Conservation (phyloP, 176 grass and related monocot genomes). For the Rhynchospora pubera region DNA sequence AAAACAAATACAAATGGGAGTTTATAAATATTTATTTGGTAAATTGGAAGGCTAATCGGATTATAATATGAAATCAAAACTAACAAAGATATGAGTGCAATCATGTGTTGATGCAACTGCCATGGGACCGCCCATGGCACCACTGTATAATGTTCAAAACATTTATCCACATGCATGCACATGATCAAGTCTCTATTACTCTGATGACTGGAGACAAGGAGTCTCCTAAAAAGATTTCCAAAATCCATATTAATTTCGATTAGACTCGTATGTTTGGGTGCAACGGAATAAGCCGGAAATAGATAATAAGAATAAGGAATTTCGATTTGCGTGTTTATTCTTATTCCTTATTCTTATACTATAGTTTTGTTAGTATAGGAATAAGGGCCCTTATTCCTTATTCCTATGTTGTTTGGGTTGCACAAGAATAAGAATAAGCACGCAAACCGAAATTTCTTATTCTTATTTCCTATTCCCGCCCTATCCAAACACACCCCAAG, state of each 20-base stretch:
- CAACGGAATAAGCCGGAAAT: no score
- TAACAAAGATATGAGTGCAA: constrained; percentile 29
- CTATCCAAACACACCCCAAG: no score
- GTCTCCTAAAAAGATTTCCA: constrained; percentile 17
- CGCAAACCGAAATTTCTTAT: no score
- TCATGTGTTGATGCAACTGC: constrained; percentile 28
- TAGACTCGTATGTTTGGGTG: no score
- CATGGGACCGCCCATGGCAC: constrained; percentile 5
- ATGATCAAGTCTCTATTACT: constrained; percentile 20
- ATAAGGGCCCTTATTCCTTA: no score
- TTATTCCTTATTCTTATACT: no score
- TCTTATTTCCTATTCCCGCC: no score
- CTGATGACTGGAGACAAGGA: neutral
- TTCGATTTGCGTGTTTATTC: no score
- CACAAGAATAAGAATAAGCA: no score
- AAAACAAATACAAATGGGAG: constrained; percentile 14
- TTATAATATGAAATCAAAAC: constrained; percentile 22
- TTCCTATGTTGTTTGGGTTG: no score
- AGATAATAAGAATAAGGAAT: no score
- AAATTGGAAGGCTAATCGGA: constrained; percentile 1
- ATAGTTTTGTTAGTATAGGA: no score
- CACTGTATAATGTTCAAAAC: constrained; percentile 5
- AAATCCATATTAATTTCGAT: neutral
- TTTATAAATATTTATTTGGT: constrained; percentile 9
- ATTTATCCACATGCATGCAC: constrained; percentile 14